Evolutionary conservation across 176 grass and related monocot genomes (phyloP).

Genomic region (Cocos nucifera): DNA sequence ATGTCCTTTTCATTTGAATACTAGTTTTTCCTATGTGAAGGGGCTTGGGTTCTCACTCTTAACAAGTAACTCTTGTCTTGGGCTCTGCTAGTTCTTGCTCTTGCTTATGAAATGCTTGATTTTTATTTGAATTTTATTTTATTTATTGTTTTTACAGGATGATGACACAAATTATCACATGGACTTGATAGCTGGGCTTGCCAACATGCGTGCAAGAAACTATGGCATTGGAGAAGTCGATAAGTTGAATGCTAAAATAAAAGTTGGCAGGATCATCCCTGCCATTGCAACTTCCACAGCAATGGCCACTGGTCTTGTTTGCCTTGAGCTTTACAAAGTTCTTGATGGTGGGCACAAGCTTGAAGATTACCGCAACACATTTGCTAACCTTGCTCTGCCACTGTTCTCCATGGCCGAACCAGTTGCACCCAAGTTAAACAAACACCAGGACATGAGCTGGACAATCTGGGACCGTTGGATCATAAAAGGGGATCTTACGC

Average conservation of each 20-base stretch:
- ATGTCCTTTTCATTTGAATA: too few species aligned
- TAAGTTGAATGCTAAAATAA: slow-evolving; percentile 71
- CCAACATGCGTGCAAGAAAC: slow-evolving; percentile 83
- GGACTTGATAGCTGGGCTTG: slow-evolving; percentile 68
- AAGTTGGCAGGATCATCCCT: slow-evolving; percentile 72
- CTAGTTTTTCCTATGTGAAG: too few species aligned
- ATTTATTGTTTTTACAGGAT: slow-evolving; percentile 39
- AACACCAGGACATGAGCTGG: slow-evolving; percentile 49
- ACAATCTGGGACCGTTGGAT: slow-evolving; percentile 74
- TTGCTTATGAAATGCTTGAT: slow-evolving; percentile 17
- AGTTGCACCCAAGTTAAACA: slow-evolving; percentile 44
- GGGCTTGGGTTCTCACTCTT: too few species aligned
- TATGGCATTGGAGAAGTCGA: slow-evolving; percentile 64
- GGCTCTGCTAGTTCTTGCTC: too few species aligned
- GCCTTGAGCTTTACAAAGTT: slow-evolving; percentile 90
- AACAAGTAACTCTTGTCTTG: too few species aligned
- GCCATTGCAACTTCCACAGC: slow-evolving; percentile 66
- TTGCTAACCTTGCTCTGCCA: slow-evolving; percentile 60
- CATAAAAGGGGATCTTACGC: slow-evolving; percentile 50
- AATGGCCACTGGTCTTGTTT: slow-evolving; percentile 79
- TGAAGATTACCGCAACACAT: slow-evolving; percentile 68
- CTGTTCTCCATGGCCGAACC: slow-evolving; percentile 60
- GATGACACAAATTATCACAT: slow-evolving; percentile 78
- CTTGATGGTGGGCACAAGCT: slow-evolving; percentile 46
- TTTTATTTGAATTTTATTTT: background rate